Evolutionary conservation across 2,329 filamentous ascomycete species (phyloP), one percentile per base, ranked within the genome.

Genomic region (Fusarium sp.): DNA sequence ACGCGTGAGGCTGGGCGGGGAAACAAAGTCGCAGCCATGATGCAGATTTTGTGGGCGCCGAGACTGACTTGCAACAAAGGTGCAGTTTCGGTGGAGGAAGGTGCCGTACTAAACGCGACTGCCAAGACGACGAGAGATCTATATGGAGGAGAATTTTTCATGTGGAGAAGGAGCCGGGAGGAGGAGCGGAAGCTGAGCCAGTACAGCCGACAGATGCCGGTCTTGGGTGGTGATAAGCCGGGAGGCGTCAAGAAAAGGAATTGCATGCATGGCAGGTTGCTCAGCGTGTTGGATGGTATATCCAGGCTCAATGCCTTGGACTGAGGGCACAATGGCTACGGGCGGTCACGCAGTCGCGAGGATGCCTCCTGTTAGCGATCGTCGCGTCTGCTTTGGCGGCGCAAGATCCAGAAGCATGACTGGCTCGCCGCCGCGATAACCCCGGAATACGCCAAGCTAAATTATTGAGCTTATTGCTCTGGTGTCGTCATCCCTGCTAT

Each of bases 101-200:
- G 2, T 31, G 44, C 28, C 41, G 11, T 39, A 36, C 44, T 41
- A 50, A 11, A 30, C n/a, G 11, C 16, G 28, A 27, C 10, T 6
- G 23, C n/a, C 28, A 23, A 23, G 23, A 23, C 31, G 31, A 13
- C 3, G 37, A 10, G 13, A 30, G 23, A 40, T 71, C 37, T 71
- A 55, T 65, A 30, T 71, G 68, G 67, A 71, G 46, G 15, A 71
- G 30, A 56, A 28, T 39, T 27, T 46, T 61, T 28, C 27, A 31
- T 60, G 60, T 68, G 67, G 68, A 48, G 59, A 9, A 57, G 23
- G 11, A 34, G 28, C 18, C 18, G 56, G 51, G 30, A 46, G 60
- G 48, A 37, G 0, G 30, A 16, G 28, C n/a, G 46, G 9, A 34
- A 50, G 46, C n/a, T 16, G 16, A 18, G 0, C 3, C n/a, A 3